Base-by-base conservation (phyloP, 2,329 filamentous ascomycete genomes). In the Madurella mycetomatis region DNA sequence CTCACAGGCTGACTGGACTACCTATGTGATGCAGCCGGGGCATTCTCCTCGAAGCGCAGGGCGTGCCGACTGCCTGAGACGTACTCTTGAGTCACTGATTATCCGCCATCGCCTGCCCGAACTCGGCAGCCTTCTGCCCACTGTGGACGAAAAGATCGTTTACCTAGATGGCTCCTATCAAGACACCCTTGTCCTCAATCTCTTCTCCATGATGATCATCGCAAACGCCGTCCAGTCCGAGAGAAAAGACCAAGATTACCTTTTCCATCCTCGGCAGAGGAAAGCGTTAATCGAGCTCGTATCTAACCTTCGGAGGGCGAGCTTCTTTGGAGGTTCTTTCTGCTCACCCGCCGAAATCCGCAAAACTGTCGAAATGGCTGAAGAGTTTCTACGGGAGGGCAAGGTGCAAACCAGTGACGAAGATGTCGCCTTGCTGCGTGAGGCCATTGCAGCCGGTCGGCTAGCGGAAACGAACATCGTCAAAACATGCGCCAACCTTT, bases 171-270 rank as follows among this genome's bases (percentile, higher is more conserved):
- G 91, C 0, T 92, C 86, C 1, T 90, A 86, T 63, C 90, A 92
- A 65, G 92, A 96, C 69, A 90, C 85, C 64, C 69, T 96, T 9
- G 89, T 86, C 0, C 77, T 92, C 25, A 96, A 96, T 61, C 72
- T 95, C 1, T 96, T 96, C 65, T 82, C 89, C 0, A 87, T 94
- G 71, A 84, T 90, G 66, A 82, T 96, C 45, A 85, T 88, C 1
- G 86, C 90, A 60, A 97, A 97, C 66, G 85, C 90, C 0, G 84
- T 97, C 1, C 92, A 92, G 19, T 96, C 91, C 5, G 89, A 96
- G 65, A 78, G 92, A 11, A 84, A 81, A 0, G 92, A 92, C 63
- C 76, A 82, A 52, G 92, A 96, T 67, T 96, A 96, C 66, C 86
- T 97, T 59, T 96, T 96, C 63, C 88, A 96, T 63, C 80, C 82